Evolutionary conservation across 257 asterid genomes (phyloP), one percentile per base, ranked within the genome.

Genomic region (Knoxia roxburghii): DNA sequence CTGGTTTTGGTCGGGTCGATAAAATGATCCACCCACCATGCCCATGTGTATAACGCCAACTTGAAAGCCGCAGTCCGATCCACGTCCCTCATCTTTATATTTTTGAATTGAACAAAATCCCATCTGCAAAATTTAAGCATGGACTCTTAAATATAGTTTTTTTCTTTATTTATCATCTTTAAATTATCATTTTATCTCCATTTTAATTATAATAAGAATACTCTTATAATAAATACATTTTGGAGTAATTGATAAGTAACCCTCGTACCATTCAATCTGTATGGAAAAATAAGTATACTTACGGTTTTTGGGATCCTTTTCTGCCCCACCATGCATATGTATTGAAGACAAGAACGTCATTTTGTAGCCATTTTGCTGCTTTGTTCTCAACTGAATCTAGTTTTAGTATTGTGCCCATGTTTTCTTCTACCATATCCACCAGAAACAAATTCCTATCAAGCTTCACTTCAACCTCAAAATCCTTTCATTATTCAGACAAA

Each of bases 41-140:
- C 95, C 98, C 98, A 91, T 24, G 98, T 85, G 13, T n/a, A 52
- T 0, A 89, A 72, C 9, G 94, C 98, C 66, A 64, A 82, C 79
- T 76, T 88, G 23, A 91, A 83, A 68, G 96, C 96, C 26, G 72
- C 75, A 48, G 77, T 79, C 7, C 94, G 78, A 57, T 91, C 85
- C 91, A 91, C 83, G 75, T 91, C 96, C 12, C 4, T 2, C 48
- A 29, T 8, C 4, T 21, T 49, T 24, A 1, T 65, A 20, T 49
- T 52, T 65, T 14, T 21, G 10, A 65, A 10, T 14, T 20, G 69
- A 13, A 72, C 57, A 65, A 45, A 72, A 65, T 72, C 71, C 72
- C 76, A 72, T 37, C 76, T 72, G 62, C 51, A 33, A n/a, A n/a
- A n/a, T n/a, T n/a, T n/a, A n/a, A n/a, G n/a, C n/a, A n/a, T n/a